phyloP scores from a whole-genome alignment of 768 basidiomycete species.

The Tricholoma sp. region DNA sequence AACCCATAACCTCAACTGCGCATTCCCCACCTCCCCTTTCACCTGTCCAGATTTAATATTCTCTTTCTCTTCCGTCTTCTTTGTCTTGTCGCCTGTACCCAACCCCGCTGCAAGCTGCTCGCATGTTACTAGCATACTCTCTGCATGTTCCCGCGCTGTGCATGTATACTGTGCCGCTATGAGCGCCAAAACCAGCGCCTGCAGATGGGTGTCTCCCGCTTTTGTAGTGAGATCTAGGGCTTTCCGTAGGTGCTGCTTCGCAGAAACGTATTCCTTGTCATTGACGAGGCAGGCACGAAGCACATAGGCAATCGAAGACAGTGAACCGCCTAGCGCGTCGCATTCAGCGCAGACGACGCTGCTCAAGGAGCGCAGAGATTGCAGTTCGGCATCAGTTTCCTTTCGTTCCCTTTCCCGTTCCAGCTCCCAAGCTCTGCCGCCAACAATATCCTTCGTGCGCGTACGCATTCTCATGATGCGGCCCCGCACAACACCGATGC shows the following conservation, averaged over 20 bases:
- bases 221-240: conserved; percentile 54
- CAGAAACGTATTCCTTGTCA: conserved; percentile 48
- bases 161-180: conserved; percentile 68
- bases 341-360: conserved; percentile 39
- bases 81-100: conserved; percentile 33
- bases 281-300: conserved; percentile 41
- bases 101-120: conserved; percentile 70
- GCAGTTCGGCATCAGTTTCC: conserved; percentile 19
- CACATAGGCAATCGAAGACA: conserved; percentile 51
- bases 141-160: conserved; percentile 65
- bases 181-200: conserved; percentile 64
- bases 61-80: background rate
- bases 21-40: conserved; percentile 48
- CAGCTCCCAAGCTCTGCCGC: background rate
- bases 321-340: conserved; percentile 45
- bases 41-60: conserved; percentile 9
- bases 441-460: background rate
- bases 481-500: conserved; percentile 34
- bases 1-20: conserved; percentile 64
- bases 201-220: conserved; percentile 68
- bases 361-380: conserved; percentile 26
- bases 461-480: conserved; percentile 15
- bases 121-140: conserved; percentile 58
- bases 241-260: conserved; percentile 60
- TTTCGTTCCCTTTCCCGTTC: conserved; percentile 4